Percentiles rank a stretch among this genome's conserved stretches.
Conservation (phyloP, 208 protist genomes). For the Leptomonas pyrrhocoris region DNA sequence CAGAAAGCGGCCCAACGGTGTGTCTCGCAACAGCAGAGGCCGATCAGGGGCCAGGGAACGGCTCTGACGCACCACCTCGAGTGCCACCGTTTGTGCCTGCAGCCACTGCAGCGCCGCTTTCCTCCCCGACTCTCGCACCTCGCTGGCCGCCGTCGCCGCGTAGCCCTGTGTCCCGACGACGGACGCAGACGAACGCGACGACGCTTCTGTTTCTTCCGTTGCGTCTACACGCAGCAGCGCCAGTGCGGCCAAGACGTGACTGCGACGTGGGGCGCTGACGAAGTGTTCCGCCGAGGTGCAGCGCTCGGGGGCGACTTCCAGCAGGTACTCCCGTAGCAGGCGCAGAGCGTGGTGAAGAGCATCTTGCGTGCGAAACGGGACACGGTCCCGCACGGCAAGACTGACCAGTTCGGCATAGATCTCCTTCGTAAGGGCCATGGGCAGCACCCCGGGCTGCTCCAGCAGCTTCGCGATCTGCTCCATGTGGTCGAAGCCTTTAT, state of each 20-base stretch:
- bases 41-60: slow-evolving; percentile 7
- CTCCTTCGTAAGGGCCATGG: slow-evolving; percentile 38
- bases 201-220: background rate
- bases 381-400: slow-evolving; percentile 68
- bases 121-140: slow-evolving; percentile 10
- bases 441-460: slow-evolving; percentile 27
- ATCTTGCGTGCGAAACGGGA: slow-evolving; percentile 32
- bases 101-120: slow-evolving; percentile 23
- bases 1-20: slow-evolving; percentile 38
- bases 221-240: slow-evolving; percentile 20
- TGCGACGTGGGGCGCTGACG: slow-evolving; percentile 26
- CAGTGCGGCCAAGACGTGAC: slow-evolving; percentile 31
- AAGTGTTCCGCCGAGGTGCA: slow-evolving; percentile 40
- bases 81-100: slow-evolving; percentile 23
- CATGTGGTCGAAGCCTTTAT: slow-evolving; percentile 64
- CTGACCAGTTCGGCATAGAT: slow-evolving; percentile 72
- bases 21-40: slow-evolving; percentile 43
- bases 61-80: slow-evolving; percentile 29
- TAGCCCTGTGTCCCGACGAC: no score
- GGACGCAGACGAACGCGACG: background rate
- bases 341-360: slow-evolving; percentile 27
- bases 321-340: slow-evolving; percentile 34
- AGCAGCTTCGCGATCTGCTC: slow-evolving; percentile 49
- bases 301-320: slow-evolving; percentile 39
- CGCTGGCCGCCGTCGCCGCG: background rate